A percentile compares a stretch with the other conserved stretches of the same genome.
Evolutionary conservation across 495 filamentous ascomycete species (phyloP).

Genomic region (Sporormia fimetaria): DNA sequence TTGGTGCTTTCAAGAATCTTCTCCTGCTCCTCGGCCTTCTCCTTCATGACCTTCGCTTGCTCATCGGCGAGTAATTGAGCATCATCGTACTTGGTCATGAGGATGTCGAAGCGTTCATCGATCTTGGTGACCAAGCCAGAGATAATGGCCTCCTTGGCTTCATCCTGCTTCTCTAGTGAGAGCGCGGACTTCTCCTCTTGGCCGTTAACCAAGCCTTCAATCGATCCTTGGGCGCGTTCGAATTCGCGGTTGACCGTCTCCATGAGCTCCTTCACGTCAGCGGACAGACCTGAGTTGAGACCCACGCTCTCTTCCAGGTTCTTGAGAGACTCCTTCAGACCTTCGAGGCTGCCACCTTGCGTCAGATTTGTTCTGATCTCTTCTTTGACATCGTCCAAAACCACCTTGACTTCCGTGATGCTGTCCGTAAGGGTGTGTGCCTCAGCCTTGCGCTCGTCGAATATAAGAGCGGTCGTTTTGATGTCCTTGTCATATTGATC

Average conservation of each 20-base stretch:
- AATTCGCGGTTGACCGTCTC: slow-evolving; percentile 73
- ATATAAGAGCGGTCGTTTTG: slow-evolving; percentile 61
- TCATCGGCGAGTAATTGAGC: slow-evolving; percentile 58
- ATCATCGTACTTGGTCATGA: slow-evolving; percentile 75
- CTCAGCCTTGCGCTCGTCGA: slow-evolving; percentile 65
- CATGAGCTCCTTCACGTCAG: slow-evolving; percentile 66
- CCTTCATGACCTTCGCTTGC: slow-evolving; percentile 55
- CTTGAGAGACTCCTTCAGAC: slow-evolving; percentile 42
- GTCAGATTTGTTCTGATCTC: slow-evolving; percentile 54
- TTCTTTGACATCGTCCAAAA: slow-evolving; percentile 50
- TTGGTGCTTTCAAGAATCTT: slow-evolving; percentile 61
- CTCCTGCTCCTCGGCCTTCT: slow-evolving; percentile 53
- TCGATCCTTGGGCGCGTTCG: slow-evolving; percentile 56
- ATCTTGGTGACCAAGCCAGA: slow-evolving; percentile 53
- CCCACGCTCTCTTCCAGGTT: slow-evolving; percentile 31
- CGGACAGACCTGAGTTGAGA: slow-evolving; percentile 41
- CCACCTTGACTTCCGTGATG: slow-evolving; percentile 46
- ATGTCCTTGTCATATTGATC: slow-evolving; percentile 57
- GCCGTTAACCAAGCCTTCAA: slow-evolving; percentile 60
- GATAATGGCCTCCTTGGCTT: slow-evolving; percentile 45
- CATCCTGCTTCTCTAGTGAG: slow-evolving; percentile 56
- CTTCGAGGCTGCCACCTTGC: slow-evolving; percentile 43
- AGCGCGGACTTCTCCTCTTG: slow-evolving; percentile 65
- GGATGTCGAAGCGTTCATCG: slow-evolving; percentile 64
- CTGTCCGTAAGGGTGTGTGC: slow-evolving; percentile 47